Evolutionary conservation across 768 basidiomycete genomes (phyloP), one percentile per base, ranked within the genome.

Genomic region (Tricholoma hemisulphureum): DNA sequence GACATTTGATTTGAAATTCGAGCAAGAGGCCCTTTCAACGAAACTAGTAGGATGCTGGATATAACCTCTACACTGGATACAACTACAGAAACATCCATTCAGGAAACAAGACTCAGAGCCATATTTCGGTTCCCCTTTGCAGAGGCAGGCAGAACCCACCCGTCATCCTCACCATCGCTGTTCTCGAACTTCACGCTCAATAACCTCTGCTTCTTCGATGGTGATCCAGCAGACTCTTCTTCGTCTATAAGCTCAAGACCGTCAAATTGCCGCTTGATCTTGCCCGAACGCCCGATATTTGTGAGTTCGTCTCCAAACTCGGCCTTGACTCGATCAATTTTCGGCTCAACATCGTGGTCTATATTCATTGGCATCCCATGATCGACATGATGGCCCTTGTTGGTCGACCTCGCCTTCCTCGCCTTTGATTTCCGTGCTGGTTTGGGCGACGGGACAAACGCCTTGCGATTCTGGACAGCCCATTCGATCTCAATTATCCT

Each of bases 401-500:
- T 62, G 32, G 60, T 60, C 61, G 70, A 70, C 49, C 61, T 57
- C 60, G 67, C 68, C 69, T 71, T 75, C 67, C 68, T 70, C 61
- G 69, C 68, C 67, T 72, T 75, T 58, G 62, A 64, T 68, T 73
- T 77, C 70, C 67, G 71, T 8, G 69, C 63, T 34, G 71, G 81
- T 72, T 80, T 85, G 29, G 83, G 79, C 18, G 80, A 77, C n/a
- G 87, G 84, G 26, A 85, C 74, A 58, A 86, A 87, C 51, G 79
- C 75, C 61, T 72, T 79, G 58, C 80, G 74, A 63, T 89, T 81
- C 72, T 84, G 84, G 69, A 88, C 82, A 1, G 89, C 80, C 85
- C 84, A 89, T 70, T 91, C 88, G 66, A 91, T 86, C 73, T 91
- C 89, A 72, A 91, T 84, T 69, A 91, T 89, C 78, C 88, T 91